Percentiles rank a stretch among this genome's conserved stretches.
Evolutionary conservation across 83 land plant species (phyloP).

Genomic region (Diphasiastrum complanatum): DNA sequence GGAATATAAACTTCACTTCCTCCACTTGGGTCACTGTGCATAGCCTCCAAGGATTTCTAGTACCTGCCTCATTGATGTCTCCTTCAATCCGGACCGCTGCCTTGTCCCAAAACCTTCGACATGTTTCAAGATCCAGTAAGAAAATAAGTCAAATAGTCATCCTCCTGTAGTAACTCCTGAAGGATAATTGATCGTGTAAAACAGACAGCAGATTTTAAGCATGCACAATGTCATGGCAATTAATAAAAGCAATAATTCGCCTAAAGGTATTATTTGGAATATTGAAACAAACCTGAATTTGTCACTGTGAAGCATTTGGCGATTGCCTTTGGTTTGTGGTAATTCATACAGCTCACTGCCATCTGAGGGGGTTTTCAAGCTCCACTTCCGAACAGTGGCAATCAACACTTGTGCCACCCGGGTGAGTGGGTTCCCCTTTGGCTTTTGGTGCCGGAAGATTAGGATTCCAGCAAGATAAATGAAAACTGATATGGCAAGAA

Average conservation of each 20-base stretch:
- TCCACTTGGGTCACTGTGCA: conserved; percentile 27
- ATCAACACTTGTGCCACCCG: conserved; percentile 32
- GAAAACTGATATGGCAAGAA: conserved; percentile 36
- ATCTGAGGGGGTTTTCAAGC: conserved; percentile 18
- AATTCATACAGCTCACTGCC: conserved; percentile 3
- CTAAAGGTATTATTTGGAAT: too few species aligned
- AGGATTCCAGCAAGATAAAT: conserved; percentile 37
- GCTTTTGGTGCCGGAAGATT: conserved; percentile 32
- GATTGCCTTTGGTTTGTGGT: conserved; percentile 23
- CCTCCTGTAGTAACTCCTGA: too few species aligned
- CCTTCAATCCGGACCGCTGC: conserved; percentile 4
- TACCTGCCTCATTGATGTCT: neutral
- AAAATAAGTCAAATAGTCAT: too few species aligned
- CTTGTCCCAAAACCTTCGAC: conserved; percentile 23
- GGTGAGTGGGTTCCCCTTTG: conserved; percentile 22
- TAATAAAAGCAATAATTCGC: too few species aligned
- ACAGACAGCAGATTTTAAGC: too few species aligned
- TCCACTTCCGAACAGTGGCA: conserved; percentile 16
- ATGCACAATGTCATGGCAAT: too few species aligned
- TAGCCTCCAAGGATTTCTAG: conserved; percentile 24
- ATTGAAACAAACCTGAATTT: conserved; percentile 11
- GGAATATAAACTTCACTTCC: conserved; percentile 33
- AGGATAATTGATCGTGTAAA: too few species aligned
- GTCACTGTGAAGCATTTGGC: conserved; percentile 12
- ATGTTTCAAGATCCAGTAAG: too few species aligned